These are phyloP conservation scores for Pachyrhizus erosus DNA, from an alignment of 306 rosid species.

Conservation along the genomic window DNA sequence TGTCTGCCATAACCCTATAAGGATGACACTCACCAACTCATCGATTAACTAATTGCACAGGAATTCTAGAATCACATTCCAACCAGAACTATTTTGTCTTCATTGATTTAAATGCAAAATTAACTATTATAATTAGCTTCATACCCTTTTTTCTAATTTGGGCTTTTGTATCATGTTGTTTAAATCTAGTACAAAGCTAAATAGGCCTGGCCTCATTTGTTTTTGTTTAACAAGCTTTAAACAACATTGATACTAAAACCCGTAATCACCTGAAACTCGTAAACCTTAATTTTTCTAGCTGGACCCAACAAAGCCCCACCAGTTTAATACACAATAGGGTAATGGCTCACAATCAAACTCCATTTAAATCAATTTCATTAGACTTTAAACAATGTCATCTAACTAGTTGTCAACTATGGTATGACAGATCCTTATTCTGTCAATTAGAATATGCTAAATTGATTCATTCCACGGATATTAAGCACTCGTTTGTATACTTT, in stretches of 20 bases:
- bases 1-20: too few relatives aligned
- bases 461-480: background rate
- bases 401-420: background rate
- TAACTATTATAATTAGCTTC: too few relatives aligned
- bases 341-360: background rate
- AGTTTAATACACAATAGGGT: background rate
- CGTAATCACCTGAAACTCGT: too few relatives aligned
- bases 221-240: too few relatives aligned
- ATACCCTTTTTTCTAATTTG: too few relatives aligned
- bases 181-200: background rate
- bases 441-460: background rate
- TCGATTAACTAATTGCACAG: too few relatives aligned
- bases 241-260: too few relatives aligned
- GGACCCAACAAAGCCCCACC: background rate
- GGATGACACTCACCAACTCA: too few relatives aligned
- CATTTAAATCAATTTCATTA: background rate
- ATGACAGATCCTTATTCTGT: background rate
- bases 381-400: background rate
- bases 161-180: too few relatives aligned
- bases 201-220: background rate
- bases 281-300: background rate
- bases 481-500: background rate
- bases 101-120: too few relatives aligned
- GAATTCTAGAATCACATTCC: too few relatives aligned
- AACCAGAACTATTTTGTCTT: too few relatives aligned